Base-by-base conservation (phyloP, 352 stramenopile genomes). In the Plasmopara viticola region DNA sequence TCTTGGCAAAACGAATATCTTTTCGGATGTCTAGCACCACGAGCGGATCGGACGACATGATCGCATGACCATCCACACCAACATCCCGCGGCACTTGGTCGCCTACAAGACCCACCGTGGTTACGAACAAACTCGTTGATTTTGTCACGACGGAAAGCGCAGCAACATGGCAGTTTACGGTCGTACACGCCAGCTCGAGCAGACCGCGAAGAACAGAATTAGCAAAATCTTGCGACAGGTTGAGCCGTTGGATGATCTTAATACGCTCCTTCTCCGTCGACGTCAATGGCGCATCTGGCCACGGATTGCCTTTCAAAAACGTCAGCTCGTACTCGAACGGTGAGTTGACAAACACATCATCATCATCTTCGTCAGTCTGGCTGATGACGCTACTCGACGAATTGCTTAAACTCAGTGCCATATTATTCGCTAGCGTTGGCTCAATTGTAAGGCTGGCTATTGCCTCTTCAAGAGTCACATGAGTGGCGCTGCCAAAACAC, bases 1-100 rank as follows among this genome's bases (percentile, higher is more conserved):
- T 94, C 55, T 78, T 82, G 20, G 70, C 73, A 48, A 89, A 90
- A 15, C 80, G 78, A 45, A 86, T 70, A 62, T 94, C 83, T n/a
- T 72, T 70, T 14, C 78, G 70, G 17, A 67, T 76, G 59, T 90
- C 80, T n/a, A 91, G 66, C 30, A 94, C 59, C 44, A 91, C 70
- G 0, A 87, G 73, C 13, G 80, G 80, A 18, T 84, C 67, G n/a
- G 33, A 51, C 8, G 75, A 86, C 80, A 94, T 90, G 59, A 94
- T 73, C 13, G 74, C 68, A 55, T 94, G 80, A 8, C 70, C 66
- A 47, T 94, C 80, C 37, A 90, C 62, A 28, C 76, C 75, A 40
- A 94, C 60, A 53, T 90, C 80, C 9, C 83, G 80, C 37, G 83
- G 80, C 25, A 94, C 53, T 55, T 90, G 82, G 51, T 94, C 80